Conservation (phyloP, 805 yeast genomes). For the Metschnikowia matae region DNA sequence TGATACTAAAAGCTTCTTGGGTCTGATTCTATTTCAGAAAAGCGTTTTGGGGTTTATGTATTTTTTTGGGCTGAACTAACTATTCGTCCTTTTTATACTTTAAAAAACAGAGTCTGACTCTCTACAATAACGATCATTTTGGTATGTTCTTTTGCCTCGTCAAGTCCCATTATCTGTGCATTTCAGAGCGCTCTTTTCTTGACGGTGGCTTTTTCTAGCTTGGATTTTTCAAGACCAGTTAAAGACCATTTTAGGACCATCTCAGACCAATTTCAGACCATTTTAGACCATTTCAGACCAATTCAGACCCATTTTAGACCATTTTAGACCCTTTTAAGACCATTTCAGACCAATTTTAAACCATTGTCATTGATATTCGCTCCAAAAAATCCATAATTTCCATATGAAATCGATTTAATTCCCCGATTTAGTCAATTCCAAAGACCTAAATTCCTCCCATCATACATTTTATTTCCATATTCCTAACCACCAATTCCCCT, state of each 20-base stretch:
- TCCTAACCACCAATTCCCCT: too few species aligned
- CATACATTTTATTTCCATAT: too few species aligned
- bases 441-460: too few species aligned
- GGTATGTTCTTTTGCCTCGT: conserved; percentile 44
- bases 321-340: too few species aligned
- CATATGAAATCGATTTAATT: too few species aligned
- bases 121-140: conserved; percentile 45
- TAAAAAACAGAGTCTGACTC: conserved; percentile 79
- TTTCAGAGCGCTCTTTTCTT: conserved; percentile 39
- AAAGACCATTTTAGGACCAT: not conserved
- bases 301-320: too few species aligned
- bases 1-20: conserved; percentile 72
- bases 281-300: too few species aligned
- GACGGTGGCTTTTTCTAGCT: conserved; percentile 44
- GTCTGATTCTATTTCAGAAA: conserved; percentile 50
- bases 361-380: conserved; percentile 20
- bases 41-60: conserved; percentile 62
- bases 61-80: too few species aligned
- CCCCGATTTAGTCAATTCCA: too few species aligned
- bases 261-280: too few species aligned
- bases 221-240: conserved; percentile 25
- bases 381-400: too few species aligned
- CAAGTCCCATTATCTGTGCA: conserved; percentile 16
- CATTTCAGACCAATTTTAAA: not conserved
- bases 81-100: conserved; percentile 73